phyloP scores from a whole-genome alignment of 139 green algal species.

The Desmodesmus armatus region DNA sequence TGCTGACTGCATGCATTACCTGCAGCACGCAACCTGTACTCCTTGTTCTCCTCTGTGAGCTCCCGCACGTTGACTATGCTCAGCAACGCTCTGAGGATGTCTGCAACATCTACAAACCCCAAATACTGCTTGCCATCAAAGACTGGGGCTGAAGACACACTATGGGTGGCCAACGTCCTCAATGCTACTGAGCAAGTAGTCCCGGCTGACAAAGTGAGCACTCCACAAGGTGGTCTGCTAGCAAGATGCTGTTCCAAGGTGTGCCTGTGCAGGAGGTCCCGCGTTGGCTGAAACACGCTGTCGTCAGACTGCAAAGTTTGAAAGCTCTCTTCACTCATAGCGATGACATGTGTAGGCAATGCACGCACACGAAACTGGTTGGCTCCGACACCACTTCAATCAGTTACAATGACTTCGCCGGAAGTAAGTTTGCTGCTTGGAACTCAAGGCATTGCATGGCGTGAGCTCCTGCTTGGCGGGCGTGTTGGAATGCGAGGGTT shows the following conservation, averaged over 20 bases:
- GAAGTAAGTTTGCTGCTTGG: no score
- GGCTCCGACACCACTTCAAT: no score
- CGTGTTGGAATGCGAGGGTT: no score
- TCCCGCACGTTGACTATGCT: conserved; percentile 39
- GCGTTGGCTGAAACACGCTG: background rate
- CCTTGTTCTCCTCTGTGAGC: conserved; percentile 42
- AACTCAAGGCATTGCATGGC: no score
- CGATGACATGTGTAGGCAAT: no score
- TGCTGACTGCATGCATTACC: conserved; percentile 1
- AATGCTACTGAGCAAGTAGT: conserved; percentile 40
- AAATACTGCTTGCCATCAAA: conserved; percentile 41
- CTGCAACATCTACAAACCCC: conserved; percentile 48
- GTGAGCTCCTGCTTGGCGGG: no score
- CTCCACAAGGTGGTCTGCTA: conserved; percentile 34
- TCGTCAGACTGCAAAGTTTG: no score
- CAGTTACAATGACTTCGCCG: no score
- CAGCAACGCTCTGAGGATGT: conserved; percentile 47
- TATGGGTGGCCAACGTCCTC: conserved; percentile 22
- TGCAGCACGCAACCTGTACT: conserved; percentile 39
- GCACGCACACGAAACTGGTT: no score
- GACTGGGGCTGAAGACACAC: conserved; percentile 43
- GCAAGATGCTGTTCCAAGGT: conserved; percentile 29
- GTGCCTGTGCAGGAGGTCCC: conserved; percentile 18
- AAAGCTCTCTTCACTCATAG: no score
- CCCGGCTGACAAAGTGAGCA: conserved; percentile 38